A percentile compares a stretch with the other conserved stretches of the same genome.
phyloP scores from a whole-genome alignment of 345 rosid genomes.

The Citropsis articulata region DNA sequence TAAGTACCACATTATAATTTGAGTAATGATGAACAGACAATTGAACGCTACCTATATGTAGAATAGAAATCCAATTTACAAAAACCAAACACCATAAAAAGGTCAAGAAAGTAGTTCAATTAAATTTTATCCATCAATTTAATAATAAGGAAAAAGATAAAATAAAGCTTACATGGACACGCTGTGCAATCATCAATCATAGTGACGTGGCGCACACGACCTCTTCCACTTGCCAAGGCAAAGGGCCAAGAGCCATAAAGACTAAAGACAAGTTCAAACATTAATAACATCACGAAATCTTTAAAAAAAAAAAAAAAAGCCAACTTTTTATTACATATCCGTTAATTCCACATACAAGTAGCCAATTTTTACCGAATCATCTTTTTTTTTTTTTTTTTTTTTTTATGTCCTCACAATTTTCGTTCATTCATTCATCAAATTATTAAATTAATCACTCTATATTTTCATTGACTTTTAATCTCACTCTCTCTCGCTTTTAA shows the following conservation, averaged over 20 bases:
- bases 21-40: no score
- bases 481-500: slow-evolving; percentile 13
- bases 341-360: background rate
- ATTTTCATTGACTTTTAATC: slow-evolving; percentile 30
- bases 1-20: no score
- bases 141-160: background rate
- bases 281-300: slow-evolving; percentile 27
- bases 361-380: slow-evolving; percentile 19
- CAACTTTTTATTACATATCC: no score
- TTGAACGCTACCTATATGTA: no score
- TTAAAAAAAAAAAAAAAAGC: no score
- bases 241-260: background rate
- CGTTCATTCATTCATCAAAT: background rate
- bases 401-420: no score
- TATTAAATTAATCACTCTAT: background rate
- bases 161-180: background rate
- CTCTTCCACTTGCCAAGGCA: slow-evolving; percentile 3
- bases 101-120: background rate
- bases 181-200: slow-evolving; percentile 5
- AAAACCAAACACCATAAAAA: background rate
- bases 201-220: slow-evolving; percentile 21
- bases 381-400: background rate
- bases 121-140: background rate
- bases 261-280: slow-evolving; percentile 45
- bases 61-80: background rate